Evolutionary conservation across 2,329 filamentous ascomycete species (phyloP), one percentile per base, ranked within the genome.

Genomic region (Fusarium brachygibbosum): DNA sequence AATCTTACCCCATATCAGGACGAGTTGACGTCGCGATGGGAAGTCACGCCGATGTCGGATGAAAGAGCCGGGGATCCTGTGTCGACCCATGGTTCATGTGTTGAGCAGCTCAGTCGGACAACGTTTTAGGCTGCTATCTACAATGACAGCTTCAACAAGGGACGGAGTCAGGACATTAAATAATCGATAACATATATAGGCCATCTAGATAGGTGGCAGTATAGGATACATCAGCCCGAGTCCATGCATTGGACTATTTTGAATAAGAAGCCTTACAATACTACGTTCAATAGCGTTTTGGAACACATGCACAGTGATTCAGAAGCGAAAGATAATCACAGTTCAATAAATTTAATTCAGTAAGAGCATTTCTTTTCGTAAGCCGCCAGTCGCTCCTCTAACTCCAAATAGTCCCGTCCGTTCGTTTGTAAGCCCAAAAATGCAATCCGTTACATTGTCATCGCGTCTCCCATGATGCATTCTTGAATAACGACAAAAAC

Each of bases 81-180:
- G 19, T 44, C 52, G 11, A 44, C 25, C 17, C 44, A 29, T 19
- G 38, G 51, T 45, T 77, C 75, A 17, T 77, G 74, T 58, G 53
- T 62, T 16, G 63, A 63, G 40, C 70, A 74, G 17, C 66, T 76
- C 29, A 68, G 71, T 56, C 66, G 71, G 28, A 75, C 68, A 17
- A 57, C 68, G 16, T 75, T 70, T 51, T 77, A 67, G 53, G 40
- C n/a, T 29, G 29, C 32, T 25, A 12, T 37, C 29, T 19, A 19
- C 25, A n/a, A 28, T 29, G 10, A 16, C 17, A 19, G 21, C 23
- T 29, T 38, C 7, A 16, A 32, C 29, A 25, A 31, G 31, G 23
- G 25, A 23, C 29, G 25, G n/a, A 23, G 35, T 14, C 19, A 6
- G 16, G 25, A 5, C 32, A n/a, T 12, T 21, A 7, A 35, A 11